Evolutionary conservation across 2,329 filamentous ascomycete species (phyloP), one percentile per base, ranked within the genome.

Genomic region (Pestalotiopsis sp.): DNA sequence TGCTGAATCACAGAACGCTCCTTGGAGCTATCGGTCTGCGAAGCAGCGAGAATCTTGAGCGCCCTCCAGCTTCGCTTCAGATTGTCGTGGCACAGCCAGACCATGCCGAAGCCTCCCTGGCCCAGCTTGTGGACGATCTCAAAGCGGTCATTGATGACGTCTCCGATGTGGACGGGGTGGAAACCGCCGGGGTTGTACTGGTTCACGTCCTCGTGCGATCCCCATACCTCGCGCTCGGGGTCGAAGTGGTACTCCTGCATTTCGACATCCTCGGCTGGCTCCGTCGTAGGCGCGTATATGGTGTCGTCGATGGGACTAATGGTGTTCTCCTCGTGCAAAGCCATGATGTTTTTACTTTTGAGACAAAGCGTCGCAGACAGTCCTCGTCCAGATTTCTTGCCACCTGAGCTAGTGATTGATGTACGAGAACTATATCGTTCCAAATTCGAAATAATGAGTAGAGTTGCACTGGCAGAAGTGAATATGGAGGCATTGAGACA

Each of bases 91-190:
- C 60, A 67, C 26, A 67, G 60, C 66, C 66, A 67, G 22, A 67
- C 66, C 24, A 52, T 67, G 2, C 59, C 59, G n/a, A 57, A 56
- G 17, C 20, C 40, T 3, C 66, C 66, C 17, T 35, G 38, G 30
- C 66, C 66, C 20, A 67, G 60, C 38, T 67, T 64, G 48, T 56
- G 44, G 22, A 67, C 20, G 38, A 64, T 60, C 39, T 67, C 60
- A 22, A 64, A 64, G 6, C 48, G 59, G 14, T 39, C 66, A 24
- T 59, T 22, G 13, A 67, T 14, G n/a, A 59, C 38, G 66, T 64
- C 60, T n/a, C 55, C 61, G 24, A 67, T 22, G 66, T 64, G 48
- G 2, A 67, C 66, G 14, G 66, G 66, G 52, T 67, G 66, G 66
- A 57, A 59, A n/a, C 66, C 66, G 10, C 66, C 59, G 4, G 26